Conservation (phyloP, 1,284 basidiomycete species). For the Ustilago shanxiensis region DNA sequence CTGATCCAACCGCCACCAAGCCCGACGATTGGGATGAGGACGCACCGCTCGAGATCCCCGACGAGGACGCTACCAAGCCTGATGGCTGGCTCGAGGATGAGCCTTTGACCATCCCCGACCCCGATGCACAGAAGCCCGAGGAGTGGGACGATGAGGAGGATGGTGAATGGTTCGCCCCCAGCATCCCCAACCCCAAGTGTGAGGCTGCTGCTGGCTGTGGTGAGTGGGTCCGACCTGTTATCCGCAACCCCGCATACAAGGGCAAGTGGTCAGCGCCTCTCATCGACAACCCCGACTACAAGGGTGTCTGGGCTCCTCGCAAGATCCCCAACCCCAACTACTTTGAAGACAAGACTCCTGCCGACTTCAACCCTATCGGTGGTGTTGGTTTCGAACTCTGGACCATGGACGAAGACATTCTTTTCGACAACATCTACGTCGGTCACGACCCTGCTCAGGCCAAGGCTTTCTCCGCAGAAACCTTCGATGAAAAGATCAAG, state of each 20-base stretch:
- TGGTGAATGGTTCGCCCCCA: constrained; percentile 95
- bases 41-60: constrained; percentile 75
- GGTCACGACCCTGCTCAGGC: constrained; percentile 65
- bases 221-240: constrained; percentile 87
- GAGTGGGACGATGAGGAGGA: constrained; percentile 99
- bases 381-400: constrained; percentile 69
- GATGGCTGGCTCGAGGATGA: constrained; percentile 96
- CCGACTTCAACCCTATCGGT: constrained; percentile 76
- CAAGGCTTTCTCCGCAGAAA: constrained; percentile 61
- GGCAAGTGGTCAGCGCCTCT: constrained; percentile 92
- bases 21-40: constrained; percentile 69
- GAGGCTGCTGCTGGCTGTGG: constrained; percentile 92
- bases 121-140: constrained; percentile 95
- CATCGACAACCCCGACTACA: constrained; percentile 75
- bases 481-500: constrained; percentile 63
- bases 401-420: constrained; percentile 69
- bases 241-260: constrained; percentile 97
- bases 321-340: constrained; percentile 81
- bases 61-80: constrained; percentile 88
- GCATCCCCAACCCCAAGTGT: constrained; percentile 81
- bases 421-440: constrained; percentile 70
- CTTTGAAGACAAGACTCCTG: constrained; percentile 89
- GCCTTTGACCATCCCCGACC: constrained; percentile 84
- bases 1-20: constrained; percentile 84
- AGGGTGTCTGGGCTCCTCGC: constrained; percentile 64